phyloP scores from a whole-genome alignment of 108 stramenopile species.

The Stephanodiscus minutulus region DNA sequence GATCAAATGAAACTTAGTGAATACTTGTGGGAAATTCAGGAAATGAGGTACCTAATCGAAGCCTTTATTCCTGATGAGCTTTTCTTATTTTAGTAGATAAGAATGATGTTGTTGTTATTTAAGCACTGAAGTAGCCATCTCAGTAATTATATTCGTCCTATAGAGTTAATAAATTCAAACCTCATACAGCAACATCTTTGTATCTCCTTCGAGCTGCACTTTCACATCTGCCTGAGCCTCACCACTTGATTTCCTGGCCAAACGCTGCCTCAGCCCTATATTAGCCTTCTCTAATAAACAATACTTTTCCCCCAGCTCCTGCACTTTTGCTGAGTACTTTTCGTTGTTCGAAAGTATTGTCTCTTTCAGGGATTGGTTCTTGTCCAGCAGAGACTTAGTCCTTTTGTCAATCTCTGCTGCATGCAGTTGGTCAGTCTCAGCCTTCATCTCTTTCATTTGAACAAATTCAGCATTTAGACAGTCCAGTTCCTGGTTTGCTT shows the following conservation, averaged over 20 bases:
- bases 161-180: slow-evolving; percentile 25
- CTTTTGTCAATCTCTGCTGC: slow-evolving; percentile 21
- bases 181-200: slow-evolving; percentile 31
- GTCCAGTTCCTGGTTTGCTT: slow-evolving; percentile 26
- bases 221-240: slow-evolving; percentile 11
- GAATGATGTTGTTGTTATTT: too few species aligned
- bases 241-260: not conserved
- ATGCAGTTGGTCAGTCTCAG: slow-evolving; percentile 3
- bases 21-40: too few species aligned
- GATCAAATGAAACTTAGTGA: too few species aligned
- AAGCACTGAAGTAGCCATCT: too few species aligned
- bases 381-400: slow-evolving; percentile 34
- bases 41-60: too few species aligned
- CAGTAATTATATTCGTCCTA: too few species aligned
- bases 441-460: slow-evolving; percentile 25
- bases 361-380: slow-evolving; percentile 45
- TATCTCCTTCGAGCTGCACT: slow-evolving; percentile 29
- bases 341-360: slow-evolving; percentile 45
- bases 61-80: too few species aligned
- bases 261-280: slow-evolving; percentile 27
- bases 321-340: slow-evolving; percentile 39
- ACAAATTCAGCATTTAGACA: slow-evolving; percentile 7
- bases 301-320: slow-evolving; percentile 44
- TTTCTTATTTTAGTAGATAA: too few species aligned
- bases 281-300: slow-evolving; percentile 38